A percentile compares a stretch with the other conserved stretches of the same genome.
phyloP scores from a whole-genome alignment of 2,329 filamentous ascomycete species.

The Ascosphaera pollenicola region DNA sequence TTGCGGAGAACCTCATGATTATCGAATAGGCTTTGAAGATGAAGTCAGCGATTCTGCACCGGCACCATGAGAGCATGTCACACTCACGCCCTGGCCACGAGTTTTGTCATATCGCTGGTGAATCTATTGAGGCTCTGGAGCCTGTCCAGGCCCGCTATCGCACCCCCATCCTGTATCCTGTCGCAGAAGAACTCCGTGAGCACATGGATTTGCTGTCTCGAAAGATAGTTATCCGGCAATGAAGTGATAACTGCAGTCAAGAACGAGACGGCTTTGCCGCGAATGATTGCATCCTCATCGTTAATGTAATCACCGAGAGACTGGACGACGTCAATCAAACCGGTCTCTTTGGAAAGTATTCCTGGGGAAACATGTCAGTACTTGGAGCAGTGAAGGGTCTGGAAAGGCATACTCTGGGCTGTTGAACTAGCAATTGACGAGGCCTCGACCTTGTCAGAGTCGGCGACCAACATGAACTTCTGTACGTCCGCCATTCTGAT shows the following conservation, averaged over 20 bases:
- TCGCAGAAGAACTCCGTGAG: constrained; percentile 42
- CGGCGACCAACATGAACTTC: constrained; percentile 25
- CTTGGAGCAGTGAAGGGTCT: constrained; percentile 2
- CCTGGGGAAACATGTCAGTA: constrained; percentile 18
- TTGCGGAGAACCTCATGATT: constrained; percentile 35
- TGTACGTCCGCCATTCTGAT: constrained; percentile 25
- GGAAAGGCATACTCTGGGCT: constrained; percentile 18
- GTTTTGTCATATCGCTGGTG: constrained; percentile 31
- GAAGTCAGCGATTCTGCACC: background rate
- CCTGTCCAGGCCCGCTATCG: constrained; percentile 34
- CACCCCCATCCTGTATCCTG: constrained; percentile 39
- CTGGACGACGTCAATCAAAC: constrained; percentile 39
- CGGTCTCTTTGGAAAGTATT: constrained; percentile 36
- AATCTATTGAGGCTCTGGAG: constrained; percentile 38
- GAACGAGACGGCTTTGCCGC: constrained; percentile 33
- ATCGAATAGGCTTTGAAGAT: constrained; percentile 21
- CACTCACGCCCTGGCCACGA: constrained; percentile 30
- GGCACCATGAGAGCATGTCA: constrained; percentile 1
- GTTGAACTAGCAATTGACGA: constrained; percentile 21
- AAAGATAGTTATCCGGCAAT: constrained; percentile 31
- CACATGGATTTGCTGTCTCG: constrained; percentile 38
- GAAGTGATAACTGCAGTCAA: constrained; percentile 22
- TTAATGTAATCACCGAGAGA: constrained; percentile 45
- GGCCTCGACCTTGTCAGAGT: constrained; percentile 24
- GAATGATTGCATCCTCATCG: constrained; percentile 36